Evolutionary conservation across 805 yeast genomes (phyloP).

Genomic region (Saturnispora mendoncae): DNA sequence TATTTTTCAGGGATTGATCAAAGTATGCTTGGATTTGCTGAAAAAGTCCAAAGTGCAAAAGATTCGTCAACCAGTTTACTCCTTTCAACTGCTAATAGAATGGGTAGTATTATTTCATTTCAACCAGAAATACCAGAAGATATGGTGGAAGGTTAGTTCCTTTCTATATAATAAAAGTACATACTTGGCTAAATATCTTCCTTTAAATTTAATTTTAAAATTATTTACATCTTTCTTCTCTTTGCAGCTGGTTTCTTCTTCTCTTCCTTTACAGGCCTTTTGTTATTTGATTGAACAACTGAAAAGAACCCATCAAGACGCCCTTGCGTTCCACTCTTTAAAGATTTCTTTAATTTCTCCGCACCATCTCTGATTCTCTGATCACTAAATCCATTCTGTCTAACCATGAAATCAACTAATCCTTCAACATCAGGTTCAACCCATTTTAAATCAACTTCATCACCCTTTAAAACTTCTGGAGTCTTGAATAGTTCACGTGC

Average conservation of each 20-base stretch:
- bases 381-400: slow-evolving; percentile 85
- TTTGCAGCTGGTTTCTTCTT: slow-evolving; percentile 18
- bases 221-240: slow-evolving; percentile 7
- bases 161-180: neutral
- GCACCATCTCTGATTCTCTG: slow-evolving; percentile 87
- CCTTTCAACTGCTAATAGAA: slow-evolving; percentile 5
- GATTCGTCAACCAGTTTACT: slow-evolving; percentile 2
- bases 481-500: slow-evolving; percentile 76
- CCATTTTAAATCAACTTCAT: slow-evolving; percentile 72
- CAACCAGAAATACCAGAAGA: too few relatives aligned
- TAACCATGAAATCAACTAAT: slow-evolving; percentile 71
- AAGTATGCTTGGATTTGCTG: slow-evolving; percentile 29
- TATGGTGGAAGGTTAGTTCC: neutral
- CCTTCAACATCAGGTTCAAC: slow-evolving; percentile 80
- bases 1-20: slow-evolving; percentile 60
- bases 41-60: slow-evolving; percentile 8
- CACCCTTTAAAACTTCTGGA: slow-evolving; percentile 68
- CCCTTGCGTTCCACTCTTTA: slow-evolving; percentile 82
- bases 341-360: slow-evolving; percentile 71
- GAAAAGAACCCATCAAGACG: slow-evolving; percentile 88
- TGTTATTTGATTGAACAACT: slow-evolving; percentile 39
- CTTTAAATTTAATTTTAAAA: neutral
- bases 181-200: neutral
- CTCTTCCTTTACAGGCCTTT: slow-evolving; percentile 26
- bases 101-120: slow-evolving; percentile 4